Evolutionary conservation across 1,139 yeast species (phyloP), one percentile per base, ranked within the genome.

Genomic region (Yamadazyma taylorii): DNA sequence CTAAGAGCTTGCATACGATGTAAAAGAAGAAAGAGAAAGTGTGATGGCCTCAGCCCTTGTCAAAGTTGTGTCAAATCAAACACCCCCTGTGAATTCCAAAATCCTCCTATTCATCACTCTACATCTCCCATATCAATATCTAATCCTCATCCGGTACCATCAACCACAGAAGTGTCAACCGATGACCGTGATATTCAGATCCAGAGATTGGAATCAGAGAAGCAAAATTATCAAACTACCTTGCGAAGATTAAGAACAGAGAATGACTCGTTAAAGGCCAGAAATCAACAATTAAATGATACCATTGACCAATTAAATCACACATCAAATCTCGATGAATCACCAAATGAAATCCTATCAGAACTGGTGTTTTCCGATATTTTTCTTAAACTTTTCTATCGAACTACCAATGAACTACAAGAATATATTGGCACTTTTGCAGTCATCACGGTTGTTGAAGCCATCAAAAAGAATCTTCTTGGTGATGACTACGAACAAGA

Each of bases 371-470:
- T 47, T 41, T 33, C 45, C 10, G 47, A 43, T 3, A 37, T 43
- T 5, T 17, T 47, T 7, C 38, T 44, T 8, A 45, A 42, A 17
- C 34, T 47, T 4, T 28, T 47, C 17, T 42, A 43, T 32, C 32
- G 41, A 15, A 29, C 35, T 11, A 7, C 33, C 5, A 17, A 33
- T 11, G 51, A 45, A 14, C 34, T 41, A 8, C 31, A 36, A 5
- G 51, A 47, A 25, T 46, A 47, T 34, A 47, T 47, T 14, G 51
- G 51, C 1, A 36, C 44, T 6, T 41, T 47, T 41, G 51, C 51
- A 1, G 49, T 47, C 8, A 47, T 47, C 21, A 34, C 46, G 9
- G 45, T 47, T 11, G 50, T 47, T 6, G 36, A 46, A 25, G 45
- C 47, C 10, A 47, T 47, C 7, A 44, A 37, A 24, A 33, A 28